These are phyloP conservation scores for Paraphoma sp. DNA, from an alignment of 2,329 filamentous ascomycete species.

Conservation along the genomic window DNA sequence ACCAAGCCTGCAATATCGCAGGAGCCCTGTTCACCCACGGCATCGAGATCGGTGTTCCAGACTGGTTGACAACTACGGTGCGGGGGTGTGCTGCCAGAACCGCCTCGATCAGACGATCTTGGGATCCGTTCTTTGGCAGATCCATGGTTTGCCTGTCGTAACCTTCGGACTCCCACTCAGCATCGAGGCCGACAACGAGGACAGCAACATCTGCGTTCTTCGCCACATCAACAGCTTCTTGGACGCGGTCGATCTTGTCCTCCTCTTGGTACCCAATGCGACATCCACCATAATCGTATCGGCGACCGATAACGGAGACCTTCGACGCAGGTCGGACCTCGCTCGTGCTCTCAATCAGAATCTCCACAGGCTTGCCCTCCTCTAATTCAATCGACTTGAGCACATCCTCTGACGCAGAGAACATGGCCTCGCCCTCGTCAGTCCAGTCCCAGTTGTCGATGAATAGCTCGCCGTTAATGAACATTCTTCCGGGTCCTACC, in stretches of 20 bases:
- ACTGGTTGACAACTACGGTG: conserved; percentile 76
- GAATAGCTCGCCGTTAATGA: conserved; percentile 64
- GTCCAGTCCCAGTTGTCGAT: conserved; percentile 74
- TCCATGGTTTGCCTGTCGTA: conserved; percentile 69
- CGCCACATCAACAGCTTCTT: conserved; percentile 70
- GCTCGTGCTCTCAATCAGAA: conserved; percentile 70
- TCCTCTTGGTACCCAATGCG: conserved; percentile 75
- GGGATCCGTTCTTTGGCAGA: conserved; percentile 61
- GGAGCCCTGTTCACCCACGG: conserved; percentile 72
- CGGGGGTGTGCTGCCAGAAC: conserved; percentile 71
- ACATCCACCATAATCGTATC: conserved; percentile 73
- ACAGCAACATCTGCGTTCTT: conserved; percentile 77
- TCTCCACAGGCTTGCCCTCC: conserved; percentile 65
- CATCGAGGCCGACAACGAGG: conserved; percentile 78
- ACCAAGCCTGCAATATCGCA: conserved; percentile 78
- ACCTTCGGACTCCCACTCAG: conserved; percentile 78
- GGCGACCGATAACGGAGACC: conserved; percentile 63
- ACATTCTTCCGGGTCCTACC: conserved; percentile 69
- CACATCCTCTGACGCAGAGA: conserved; percentile 70
- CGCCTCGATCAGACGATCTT: conserved; percentile 69
- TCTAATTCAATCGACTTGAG: conserved; percentile 67
- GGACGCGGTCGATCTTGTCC: conserved; percentile 63
- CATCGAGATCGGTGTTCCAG: conserved; percentile 74
- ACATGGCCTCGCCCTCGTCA: conserved; percentile 74
- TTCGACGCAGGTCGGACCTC: conserved; percentile 68